These are phyloP conservation scores for Fabrea salina DNA, from an alignment of 169 alveolate species.

Conservation along the genomic window DNA sequence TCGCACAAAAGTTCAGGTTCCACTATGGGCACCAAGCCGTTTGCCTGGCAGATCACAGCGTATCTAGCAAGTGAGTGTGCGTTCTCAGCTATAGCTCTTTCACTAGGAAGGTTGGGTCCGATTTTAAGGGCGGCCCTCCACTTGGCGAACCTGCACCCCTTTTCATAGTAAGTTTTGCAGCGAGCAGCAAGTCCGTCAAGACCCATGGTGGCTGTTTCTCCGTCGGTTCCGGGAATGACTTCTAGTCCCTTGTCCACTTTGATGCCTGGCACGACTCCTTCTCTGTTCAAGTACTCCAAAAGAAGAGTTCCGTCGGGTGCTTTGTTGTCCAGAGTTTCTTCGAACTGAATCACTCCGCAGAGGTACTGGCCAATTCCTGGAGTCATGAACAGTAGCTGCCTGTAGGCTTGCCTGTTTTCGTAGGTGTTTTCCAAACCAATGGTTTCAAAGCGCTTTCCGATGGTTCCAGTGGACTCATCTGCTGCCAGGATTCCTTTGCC, in stretches of 20 bases:
- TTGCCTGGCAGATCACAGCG: slow-evolving; percentile 97
- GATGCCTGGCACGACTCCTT: slow-evolving; percentile 97
- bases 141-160: slow-evolving; percentile 99
- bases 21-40: slow-evolving; percentile 98
- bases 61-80: slow-evolving; percentile 98
- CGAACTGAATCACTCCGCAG: slow-evolving; percentile 97
- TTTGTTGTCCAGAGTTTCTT: slow-evolving; percentile 96
- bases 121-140: slow-evolving; percentile 98
- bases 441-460: slow-evolving; percentile 93
- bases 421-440: slow-evolving; percentile 94
- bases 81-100: slow-evolving; percentile 90
- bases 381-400: slow-evolving; percentile 94
- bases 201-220: slow-evolving; percentile 91
- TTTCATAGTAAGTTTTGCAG: slow-evolving; percentile 93
- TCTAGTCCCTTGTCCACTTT: slow-evolving; percentile 96
- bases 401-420: slow-evolving; percentile 94
- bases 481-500: slow-evolving; percentile 99
- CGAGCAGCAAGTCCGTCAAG: slow-evolving; percentile 96
- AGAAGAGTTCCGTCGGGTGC: slow-evolving; percentile 75
- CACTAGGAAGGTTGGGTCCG: slow-evolving; percentile 90
- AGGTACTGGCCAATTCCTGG: slow-evolving; percentile 92
- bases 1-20: slow-evolving; percentile 99
- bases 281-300: slow-evolving; percentile 43
- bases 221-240: slow-evolving; percentile 86
- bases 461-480: slow-evolving; percentile 98